Conservation (phyloP, 2,329 filamentous ascomycete species). For the Penicillium sp. region DNA sequence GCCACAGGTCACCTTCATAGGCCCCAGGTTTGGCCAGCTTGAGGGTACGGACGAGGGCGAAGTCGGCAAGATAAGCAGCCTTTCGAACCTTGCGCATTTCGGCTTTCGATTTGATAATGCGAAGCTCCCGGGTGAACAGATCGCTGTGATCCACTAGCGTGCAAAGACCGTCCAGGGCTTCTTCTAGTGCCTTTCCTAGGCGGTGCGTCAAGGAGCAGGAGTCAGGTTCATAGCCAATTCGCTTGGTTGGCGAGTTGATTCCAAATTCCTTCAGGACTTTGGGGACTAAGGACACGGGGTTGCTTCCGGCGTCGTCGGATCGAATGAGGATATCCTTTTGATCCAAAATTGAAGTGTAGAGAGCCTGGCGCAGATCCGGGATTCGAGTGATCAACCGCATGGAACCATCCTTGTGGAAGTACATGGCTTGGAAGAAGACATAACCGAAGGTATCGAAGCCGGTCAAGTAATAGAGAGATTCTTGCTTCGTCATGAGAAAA, state of each 20-base stretch:
- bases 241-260: slow-evolving; percentile 32
- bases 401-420: slow-evolving; percentile 39
- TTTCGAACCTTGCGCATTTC: slow-evolving; percentile 36
- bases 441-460: slow-evolving; percentile 43
- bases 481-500: slow-evolving; percentile 41
- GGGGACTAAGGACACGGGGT: slow-evolving; percentile 37
- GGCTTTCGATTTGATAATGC: slow-evolving; percentile 38
- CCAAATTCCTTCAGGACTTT: slow-evolving; percentile 34
- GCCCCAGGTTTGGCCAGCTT: slow-evolving; percentile 41
- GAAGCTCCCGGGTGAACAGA: slow-evolving; percentile 35
- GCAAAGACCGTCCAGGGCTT: slow-evolving; percentile 37
- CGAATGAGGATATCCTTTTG: slow-evolving; percentile 35
- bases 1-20: slow-evolving; percentile 42
- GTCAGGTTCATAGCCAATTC: slow-evolving; percentile 41
- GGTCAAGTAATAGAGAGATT: slow-evolving; percentile 36
- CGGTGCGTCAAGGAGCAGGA: slow-evolving; percentile 42
- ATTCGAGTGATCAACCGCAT: slow-evolving; percentile 36
- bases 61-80: slow-evolving; percentile 40
- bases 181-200: slow-evolving; percentile 33
- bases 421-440: slow-evolving; percentile 44
- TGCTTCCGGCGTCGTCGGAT: slow-evolving; percentile 34
- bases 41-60: slow-evolving; percentile 38
- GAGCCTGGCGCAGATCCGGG: slow-evolving; percentile 37
- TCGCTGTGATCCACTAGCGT: slow-evolving; percentile 36
- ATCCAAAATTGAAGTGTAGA: slow-evolving; percentile 38